Percentiles rank a stretch among this genome's conserved stretches.
Evolutionary conservation across 139 green algal genomes (phyloP).

Genomic region (Helicosporidium sp.): DNA sequence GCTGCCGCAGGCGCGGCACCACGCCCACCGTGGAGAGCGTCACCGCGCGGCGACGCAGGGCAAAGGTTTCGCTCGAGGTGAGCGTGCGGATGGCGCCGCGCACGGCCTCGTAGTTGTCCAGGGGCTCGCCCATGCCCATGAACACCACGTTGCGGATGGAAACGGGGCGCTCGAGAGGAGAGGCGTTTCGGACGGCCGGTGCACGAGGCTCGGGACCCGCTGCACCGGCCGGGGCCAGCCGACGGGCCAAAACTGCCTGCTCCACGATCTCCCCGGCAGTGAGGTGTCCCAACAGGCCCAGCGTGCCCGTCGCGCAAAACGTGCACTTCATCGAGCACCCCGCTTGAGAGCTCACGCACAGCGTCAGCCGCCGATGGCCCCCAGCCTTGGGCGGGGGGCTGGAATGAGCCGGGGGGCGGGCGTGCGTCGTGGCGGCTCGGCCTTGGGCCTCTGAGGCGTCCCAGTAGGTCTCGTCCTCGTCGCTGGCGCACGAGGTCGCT

Average conservation of each 20-base stretch:
- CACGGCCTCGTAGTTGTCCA: conserved; percentile 89
- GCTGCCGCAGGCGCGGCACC: conserved; percentile 44
- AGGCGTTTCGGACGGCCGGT: too few species aligned
- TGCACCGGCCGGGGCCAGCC: too few species aligned
- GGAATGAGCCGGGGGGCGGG: neutral
- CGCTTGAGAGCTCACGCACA: conserved; percentile 60
- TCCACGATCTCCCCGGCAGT: conserved; percentile 83
- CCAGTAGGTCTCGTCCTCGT: too few species aligned
- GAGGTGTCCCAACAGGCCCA: conserved; percentile 76
- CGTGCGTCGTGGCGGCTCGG: too few species aligned
- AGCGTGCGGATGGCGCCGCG: conserved; percentile 45
- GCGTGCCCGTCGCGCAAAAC: conserved; percentile 92
- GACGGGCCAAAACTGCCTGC: conserved; percentile 74
- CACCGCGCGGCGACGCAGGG: conserved; percentile 45
- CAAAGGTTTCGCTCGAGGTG: conserved; percentile 45
- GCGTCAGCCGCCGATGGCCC: conserved; percentile 32
- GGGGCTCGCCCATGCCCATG: conserved; percentile 93
- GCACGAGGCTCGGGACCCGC: neutral
- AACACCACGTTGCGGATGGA: conserved; percentile 85
- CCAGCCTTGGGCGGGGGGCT: neutral
- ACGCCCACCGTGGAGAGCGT: conserved; percentile 83
- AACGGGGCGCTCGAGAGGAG: neutral
- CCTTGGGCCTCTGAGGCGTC: too few species aligned
- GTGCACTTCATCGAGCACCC: conserved; percentile 67
- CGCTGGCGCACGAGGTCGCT: too few species aligned